phyloP scores from a whole-genome alignment of 176 grass and related monocot species.

The Triticum timopheevii region DNA sequence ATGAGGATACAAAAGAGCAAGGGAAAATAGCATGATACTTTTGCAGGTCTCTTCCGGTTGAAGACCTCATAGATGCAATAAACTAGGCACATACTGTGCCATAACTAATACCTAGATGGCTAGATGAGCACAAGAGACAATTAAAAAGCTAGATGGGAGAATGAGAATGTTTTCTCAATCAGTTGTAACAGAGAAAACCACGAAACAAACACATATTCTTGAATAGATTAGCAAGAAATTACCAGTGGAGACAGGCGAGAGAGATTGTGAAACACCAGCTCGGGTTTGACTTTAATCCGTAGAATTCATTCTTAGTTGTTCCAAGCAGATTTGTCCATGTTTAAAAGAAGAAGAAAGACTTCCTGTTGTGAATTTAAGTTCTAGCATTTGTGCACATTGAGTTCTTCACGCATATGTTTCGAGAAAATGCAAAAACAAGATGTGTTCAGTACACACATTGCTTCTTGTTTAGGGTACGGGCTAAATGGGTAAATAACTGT shows the following conservation, averaged over 20 bases:
- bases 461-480: neutral
- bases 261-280: slow-evolving; percentile 29
- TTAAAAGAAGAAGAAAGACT: neutral
- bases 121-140: slow-evolving; percentile 7
- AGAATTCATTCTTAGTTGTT: no score
- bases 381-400: neutral
- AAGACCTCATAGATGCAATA: neutral
- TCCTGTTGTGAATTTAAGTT: neutral
- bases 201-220: slow-evolving; percentile 20
- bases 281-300: no score
- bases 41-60: neutral
- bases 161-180: neutral
- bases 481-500: neutral
- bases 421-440: no score
- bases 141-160: neutral
- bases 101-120: slow-evolving; percentile 14
- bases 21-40: neutral
- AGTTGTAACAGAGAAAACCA: slow-evolving; percentile 4
- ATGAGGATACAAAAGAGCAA: neutral
- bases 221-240: slow-evolving; percentile 30
- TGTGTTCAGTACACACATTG: neutral
- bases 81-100: neutral
- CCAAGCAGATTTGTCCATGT: neutral
- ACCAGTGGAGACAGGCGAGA: slow-evolving; percentile 35
- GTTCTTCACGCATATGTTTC: neutral